Base-by-base conservation (phyloP, 306 rosid species). In the Acmispon strigosus region DNA sequence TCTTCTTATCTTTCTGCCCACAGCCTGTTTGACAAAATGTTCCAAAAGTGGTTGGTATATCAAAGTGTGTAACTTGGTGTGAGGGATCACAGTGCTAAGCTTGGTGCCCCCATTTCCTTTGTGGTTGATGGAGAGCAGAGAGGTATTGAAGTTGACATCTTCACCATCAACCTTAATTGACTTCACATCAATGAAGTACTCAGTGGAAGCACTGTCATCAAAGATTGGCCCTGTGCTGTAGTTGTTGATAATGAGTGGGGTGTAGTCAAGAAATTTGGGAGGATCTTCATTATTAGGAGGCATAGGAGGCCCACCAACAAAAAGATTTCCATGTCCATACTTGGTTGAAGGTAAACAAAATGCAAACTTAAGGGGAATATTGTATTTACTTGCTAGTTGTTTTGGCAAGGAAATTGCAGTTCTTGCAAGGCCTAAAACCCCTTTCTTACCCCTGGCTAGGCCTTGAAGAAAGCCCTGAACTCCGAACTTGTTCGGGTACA, bases 381-480 rank as follows among this genome's bases (percentile, higher is more conserved):
- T 74, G 12, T 16, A 60, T 7, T 18, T 43, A 0, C 2, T 12
- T 7, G 84, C 55, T 10, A 84, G 65, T 24, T 77, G 78, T 2
- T 56, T 41, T 18, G 79, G 79, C 5, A 74, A 18, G 2, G 81
- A 41, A 22, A 75, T 27, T 17, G 67, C 47, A 0, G 74, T 51
- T 6, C 69, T 58, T 4, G 83, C 85, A 20, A 84, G 83, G n/a
- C 88, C 85, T 8, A 80, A 17, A 0, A 80, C 50, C 0, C 83
- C 78, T 59, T 36, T 69, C n/a, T 27, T 53, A 0, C 70, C 83
- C 1, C 8, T 13, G 16, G 75, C 53, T 0, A 74, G 22, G 27
- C 84, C 84, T 13, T 8, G 4, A 6, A 73, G 79, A 32, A 66
- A 45, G 1, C 71, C 73, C 6, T 62, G 14, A 4, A 80, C 69